phyloP scores from a whole-genome alignment of 139 green algal genomes.

The Closterium sp. region DNA sequence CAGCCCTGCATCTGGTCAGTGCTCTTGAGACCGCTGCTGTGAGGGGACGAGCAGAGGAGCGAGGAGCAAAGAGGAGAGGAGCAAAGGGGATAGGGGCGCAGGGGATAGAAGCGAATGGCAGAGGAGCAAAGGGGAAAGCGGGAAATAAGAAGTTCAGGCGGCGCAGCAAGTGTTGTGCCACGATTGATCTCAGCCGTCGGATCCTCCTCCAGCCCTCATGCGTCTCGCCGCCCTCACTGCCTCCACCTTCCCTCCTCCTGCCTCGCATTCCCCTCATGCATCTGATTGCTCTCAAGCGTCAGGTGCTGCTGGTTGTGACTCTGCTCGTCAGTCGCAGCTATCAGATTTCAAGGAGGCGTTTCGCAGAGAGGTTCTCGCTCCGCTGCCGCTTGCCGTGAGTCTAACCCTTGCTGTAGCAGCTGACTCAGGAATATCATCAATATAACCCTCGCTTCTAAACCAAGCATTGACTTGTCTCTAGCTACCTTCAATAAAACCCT shows the following conservation, averaged over 20 bases:
- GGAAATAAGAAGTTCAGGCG: neutral
- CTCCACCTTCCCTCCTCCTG: neutral
- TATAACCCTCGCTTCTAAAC: too few relatives aligned
- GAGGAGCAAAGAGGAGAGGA: too few relatives aligned
- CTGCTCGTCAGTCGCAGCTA: neutral
- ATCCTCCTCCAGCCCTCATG: neutral
- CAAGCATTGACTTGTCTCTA: too few relatives aligned
- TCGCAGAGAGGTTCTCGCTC: neutral
- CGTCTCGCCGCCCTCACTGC: neutral
- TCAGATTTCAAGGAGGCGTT: neutral
- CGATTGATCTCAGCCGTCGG: neutral
- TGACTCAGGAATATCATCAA: too few relatives aligned
- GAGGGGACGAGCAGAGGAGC: too few relatives aligned
- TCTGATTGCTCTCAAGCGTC: neutral
- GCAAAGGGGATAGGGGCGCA: too few relatives aligned
- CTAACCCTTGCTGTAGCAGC: neutral
- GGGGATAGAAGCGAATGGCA: too few relatives aligned
- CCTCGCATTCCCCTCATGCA: neutral
- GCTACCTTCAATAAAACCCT: too few relatives aligned
- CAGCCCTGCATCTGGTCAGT: neutral
- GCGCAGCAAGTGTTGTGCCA: neutral
- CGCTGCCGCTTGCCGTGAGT: neutral
- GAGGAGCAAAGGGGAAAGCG: neutral
- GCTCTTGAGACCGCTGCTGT: neutral
- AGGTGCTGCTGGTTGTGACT: neutral